Percentiles rank a stretch among this genome's conserved stretches.
These are phyloP conservation scores for Dactylonectria macrodidyma DNA, from an alignment of 2,329 filamentous ascomycete genomes.

Conservation along the genomic window DNA sequence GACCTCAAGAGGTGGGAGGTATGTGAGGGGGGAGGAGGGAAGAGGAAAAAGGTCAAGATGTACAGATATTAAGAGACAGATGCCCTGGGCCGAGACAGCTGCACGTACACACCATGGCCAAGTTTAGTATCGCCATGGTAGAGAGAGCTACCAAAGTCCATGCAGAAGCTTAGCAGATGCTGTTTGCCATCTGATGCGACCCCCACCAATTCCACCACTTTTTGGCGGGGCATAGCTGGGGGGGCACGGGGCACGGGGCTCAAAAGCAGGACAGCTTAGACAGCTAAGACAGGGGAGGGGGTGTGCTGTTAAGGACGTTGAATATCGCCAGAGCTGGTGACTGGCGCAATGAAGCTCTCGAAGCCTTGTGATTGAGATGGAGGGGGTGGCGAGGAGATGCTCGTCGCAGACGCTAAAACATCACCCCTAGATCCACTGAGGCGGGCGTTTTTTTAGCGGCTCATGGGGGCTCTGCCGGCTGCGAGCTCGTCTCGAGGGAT, in stretches of 20 bases:
- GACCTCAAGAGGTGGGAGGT: not conserved
- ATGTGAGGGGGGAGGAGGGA: constrained; percentile 8
- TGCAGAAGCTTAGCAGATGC: constrained; percentile 21
- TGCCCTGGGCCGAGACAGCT: constrained; percentile 11
- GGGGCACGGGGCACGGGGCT: constrained; percentile 32
- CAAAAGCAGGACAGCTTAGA: constrained; percentile 29
- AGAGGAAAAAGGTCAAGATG: constrained; percentile 9
- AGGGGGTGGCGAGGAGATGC: constrained; percentile 26
- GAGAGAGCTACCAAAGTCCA: constrained; percentile 16
- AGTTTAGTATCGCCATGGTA: constrained; percentile 16
- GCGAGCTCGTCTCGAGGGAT: constrained; percentile 11
- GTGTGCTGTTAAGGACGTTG: constrained; percentile 17
- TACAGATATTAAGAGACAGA: constrained; percentile 5
- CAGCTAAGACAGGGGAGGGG: constrained; percentile 24
- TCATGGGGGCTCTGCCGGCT: constrained; percentile 12
- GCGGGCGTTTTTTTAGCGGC: constrained; percentile 18
- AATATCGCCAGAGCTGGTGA: constrained; percentile 6
- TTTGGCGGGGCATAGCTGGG: constrained; percentile 37
- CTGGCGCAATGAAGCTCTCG: constrained; percentile 32
- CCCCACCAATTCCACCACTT: constrained; percentile 41
- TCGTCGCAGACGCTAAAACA: constrained; percentile 23
- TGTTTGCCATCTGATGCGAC: constrained; percentile 33
- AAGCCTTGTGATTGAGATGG: constrained; percentile 31
- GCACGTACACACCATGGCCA: constrained; percentile 9
- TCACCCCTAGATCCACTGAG: constrained; percentile 13